phyloP scores from a whole-genome alignment of 2,329 filamentous ascomycete species.

The Ciborinia camelliae region DNA sequence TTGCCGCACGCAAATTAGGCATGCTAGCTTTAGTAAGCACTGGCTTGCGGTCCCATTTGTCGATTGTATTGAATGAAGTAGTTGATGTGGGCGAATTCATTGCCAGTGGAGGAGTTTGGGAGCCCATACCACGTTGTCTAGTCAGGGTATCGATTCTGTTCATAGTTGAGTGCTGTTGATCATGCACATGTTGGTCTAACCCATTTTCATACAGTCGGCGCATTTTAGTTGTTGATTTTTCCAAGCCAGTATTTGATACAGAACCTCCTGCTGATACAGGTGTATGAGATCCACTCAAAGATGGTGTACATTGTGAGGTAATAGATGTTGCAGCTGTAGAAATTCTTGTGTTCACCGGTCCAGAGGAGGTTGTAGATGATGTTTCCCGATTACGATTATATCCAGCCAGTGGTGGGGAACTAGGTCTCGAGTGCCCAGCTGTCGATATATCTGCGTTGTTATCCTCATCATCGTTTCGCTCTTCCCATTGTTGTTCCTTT shows the following conservation, averaged over 20 bases:
- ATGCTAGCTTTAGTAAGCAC: constrained; percentile 60
- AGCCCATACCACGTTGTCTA: constrained; percentile 49
- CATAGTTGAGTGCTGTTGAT: constrained; percentile 73
- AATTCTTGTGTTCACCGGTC: constrained; percentile 63
- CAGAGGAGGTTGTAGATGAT: constrained; percentile 71
- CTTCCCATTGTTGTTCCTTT: constrained; percentile 39
- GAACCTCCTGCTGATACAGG: constrained; percentile 39
- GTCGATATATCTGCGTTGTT: constrained; percentile 15
- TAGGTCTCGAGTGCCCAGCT: constrained; percentile 45
- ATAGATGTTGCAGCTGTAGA: constrained; percentile 89
- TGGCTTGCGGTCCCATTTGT: constrained; percentile 49
- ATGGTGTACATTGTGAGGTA: constrained; percentile 63
- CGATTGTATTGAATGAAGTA: constrained; percentile 40
- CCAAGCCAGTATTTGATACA: constrained; percentile 46
- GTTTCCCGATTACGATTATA: constrained; percentile 79
- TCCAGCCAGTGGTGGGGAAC: constrained; percentile 56
- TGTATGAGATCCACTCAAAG: constrained; percentile 50
- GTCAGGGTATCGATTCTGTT: constrained; percentile 77
- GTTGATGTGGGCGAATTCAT: constrained; percentile 33
- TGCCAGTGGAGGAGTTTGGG: constrained; percentile 31
- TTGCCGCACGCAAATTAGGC: constrained; percentile 62
- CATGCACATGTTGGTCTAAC: constrained; percentile 73
- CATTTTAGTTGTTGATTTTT: constrained; percentile 66
- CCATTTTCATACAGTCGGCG: constrained; percentile 81
- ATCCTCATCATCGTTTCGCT: constrained; percentile 36